Evolutionary conservation across 805 yeast genomes (phyloP), one percentile per base, ranked within the genome.

Genomic region (Saitoella complicata): DNA sequence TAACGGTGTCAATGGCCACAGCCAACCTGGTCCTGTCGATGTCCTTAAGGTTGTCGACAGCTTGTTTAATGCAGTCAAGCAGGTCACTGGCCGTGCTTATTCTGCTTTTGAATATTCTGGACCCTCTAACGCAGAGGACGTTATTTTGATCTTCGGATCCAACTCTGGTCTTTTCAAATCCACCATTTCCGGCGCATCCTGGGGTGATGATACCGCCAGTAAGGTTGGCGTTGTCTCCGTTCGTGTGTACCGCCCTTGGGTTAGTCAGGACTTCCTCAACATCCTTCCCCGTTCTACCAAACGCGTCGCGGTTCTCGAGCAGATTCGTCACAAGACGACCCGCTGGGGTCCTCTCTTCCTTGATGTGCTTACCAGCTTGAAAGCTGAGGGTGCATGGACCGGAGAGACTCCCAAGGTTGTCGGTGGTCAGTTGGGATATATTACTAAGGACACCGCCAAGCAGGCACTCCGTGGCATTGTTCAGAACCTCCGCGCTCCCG

Each of bases 221-320:
- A 57, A 61, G 38, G 65, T 67, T 12, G 72, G 76, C 38, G 57
- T 80, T 32, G 61, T 81, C 39, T 63, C 73, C 6, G 66, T 83
- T 40, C 73, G 79, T 37, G 72, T 73, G 32, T 80, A 80, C 65
- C 73, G 84, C 55, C 94, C 95, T 2, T 81, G 86, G 66, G 63
- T 70, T 47, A 66, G 77, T 42, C 58, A 65, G n/a, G 58, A 66
- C 10, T 64, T 84, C 31, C 63, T 74, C 42, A 51, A 63, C 1
- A 54, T 64, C 2, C 58, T 81, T 38, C 87, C 88, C 31, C 49
- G 68, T 1, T 59, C 75, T 6, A 73, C 75, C 44, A 66, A 67
- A 48, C 68, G 70, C 31, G 64, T 87, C 43, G 72, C 76, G 8
- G 71, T 80, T 11, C 67, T 82, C 29, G 81, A 82, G 56, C 94